Base-by-base conservation (phyloP, 1,139 yeast species). In the Pichia sp. region DNA sequence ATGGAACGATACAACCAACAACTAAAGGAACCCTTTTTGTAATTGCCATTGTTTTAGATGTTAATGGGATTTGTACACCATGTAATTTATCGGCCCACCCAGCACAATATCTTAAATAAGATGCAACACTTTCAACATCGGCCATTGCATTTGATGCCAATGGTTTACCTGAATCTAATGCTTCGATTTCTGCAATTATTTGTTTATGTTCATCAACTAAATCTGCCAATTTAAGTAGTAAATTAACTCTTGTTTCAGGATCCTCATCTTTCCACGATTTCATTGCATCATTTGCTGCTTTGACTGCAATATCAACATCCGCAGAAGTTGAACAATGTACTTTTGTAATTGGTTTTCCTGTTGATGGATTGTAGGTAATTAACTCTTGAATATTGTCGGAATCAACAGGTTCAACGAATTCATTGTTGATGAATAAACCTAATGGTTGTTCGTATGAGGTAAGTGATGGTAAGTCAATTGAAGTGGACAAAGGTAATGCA, bases 11-110 rank as follows among this genome's bases (percentile, higher is more conserved):
- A 67, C 81, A 85, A 34, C 86, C 87, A 64, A 83, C 80, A 48
- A 82, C 84, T 64, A 80, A 70, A 46, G 96, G 96, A 67, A 86
- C 93, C 68, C 84, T 87, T 52, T 85, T 71, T 42, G 96, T 87
- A 72, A 84, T 87, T 25, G 87, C 88, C 61, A 87, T 75, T 68
- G 84, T 83, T 54, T 76, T 76, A 38, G 82, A 79, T 61, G 76
- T 77, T 57, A 84, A 74, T 58, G 88, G 91, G 62, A 87, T 83
- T 46, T 84, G 81, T 57, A 76, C 76, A 46, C 96, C 96, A 30
- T 60, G 58, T 57, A 78, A 77, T 59, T 84, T 75, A 73, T 89
- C 89, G 46, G 96, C 91, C 82, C 87, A 84, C 49, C 96, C 96
- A 28, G 93, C 96, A 67, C 79, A 79, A 76, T 84, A 73, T 73